phyloP scores from a whole-genome alignment of 2,329 filamentous ascomycete species.

The Hortaea sp. region DNA sequence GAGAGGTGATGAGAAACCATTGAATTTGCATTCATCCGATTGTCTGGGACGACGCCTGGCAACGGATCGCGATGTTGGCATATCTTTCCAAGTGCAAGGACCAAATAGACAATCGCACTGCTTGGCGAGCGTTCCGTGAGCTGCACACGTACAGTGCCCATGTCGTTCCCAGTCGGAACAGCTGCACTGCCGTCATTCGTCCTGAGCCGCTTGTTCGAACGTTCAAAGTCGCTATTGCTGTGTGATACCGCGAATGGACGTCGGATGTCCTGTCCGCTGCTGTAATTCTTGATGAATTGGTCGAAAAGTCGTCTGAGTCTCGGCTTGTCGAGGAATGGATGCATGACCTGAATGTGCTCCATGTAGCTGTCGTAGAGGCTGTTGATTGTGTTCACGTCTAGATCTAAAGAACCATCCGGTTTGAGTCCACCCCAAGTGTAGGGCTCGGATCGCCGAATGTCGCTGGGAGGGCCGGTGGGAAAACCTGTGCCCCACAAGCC shows the following conservation, averaged over 20 bases:
- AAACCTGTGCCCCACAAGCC: conserved; percentile 44
- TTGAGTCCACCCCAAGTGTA: conserved; percentile 41
- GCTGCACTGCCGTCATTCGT: conserved; percentile 15
- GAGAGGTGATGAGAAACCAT: conserved; percentile 25
- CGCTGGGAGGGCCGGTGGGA: conserved; percentile 18
- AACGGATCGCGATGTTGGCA: conserved; percentile 47
- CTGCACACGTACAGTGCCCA: background rate
- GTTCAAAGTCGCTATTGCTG: conserved; percentile 13
- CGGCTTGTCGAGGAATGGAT: conserved; percentile 51
- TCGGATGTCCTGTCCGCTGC: conserved; percentile 15
- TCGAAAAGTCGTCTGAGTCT: conserved; percentile 44
- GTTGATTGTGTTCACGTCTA: conserved; percentile 42
- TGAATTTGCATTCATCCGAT: conserved; percentile 26
- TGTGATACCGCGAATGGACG: conserved; percentile 15
- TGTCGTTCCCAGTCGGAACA: conserved; percentile 8
- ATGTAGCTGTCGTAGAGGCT: conserved; percentile 47
- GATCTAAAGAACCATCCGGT: conserved; percentile 42
- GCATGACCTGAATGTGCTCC: conserved; percentile 51
- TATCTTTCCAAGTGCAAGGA: conserved; percentile 80
- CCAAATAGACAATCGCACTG: conserved; percentile 71
- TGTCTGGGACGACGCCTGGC: conserved; percentile 47
- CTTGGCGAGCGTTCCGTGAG: conserved; percentile 55
- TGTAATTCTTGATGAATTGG: conserved; percentile 41
- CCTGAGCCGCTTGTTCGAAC: conserved; percentile 22
- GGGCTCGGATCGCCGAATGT: conserved; percentile 21